Base-by-base conservation (phyloP, 305 asterid species). In the Solanum hybrid region DNA sequence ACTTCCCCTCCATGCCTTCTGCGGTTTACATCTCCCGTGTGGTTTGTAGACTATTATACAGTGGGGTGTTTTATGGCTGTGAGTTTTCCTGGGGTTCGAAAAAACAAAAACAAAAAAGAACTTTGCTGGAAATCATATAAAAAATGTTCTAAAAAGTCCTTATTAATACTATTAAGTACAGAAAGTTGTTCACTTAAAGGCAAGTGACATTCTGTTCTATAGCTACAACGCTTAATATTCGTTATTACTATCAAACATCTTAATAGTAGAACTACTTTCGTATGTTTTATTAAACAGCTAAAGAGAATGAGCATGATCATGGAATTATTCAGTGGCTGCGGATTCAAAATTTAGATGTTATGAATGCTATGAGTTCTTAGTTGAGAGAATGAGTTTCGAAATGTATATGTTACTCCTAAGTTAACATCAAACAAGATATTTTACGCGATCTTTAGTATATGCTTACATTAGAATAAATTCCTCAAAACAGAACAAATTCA, bases 11-110 rank as follows among this genome's bases (percentile, higher is more conserved):
- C 0, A 61, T 61, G 10, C 72, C 5, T 61, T 0, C 0, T 17
- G 24, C 0, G 5, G n/a, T 7, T 57, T 0, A 7, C 24, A 57
- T 57, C 1, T 57, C 2, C 32, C 32, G 24, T 57, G 24, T 57
- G 70, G 1, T 61, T 61, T 20, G 0, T 20, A 61, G 26, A 20
- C 11, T 57, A 57, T 57, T 20, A 57, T 0, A 57, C 10, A 17
- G 70, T 57, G 10, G 20, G 0, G 0, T 17, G 2, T 57, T 57
- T 57, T 17, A 57, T 17, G 1, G 4, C 0, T 57, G 10, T 0
- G 10, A 2, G 4, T 51, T 51, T 0, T 51, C n/a, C n/a, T 51
- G 9, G 57, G 68, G 2, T 57, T 4, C 0, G 0, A 57, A 57
- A 57, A 45, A 45, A 45, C 65, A 13, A 41, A 45, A 45, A 45